phyloP scores from a whole-genome alignment of 208 protist species.

The Leishmania tarentolae region DNA sequence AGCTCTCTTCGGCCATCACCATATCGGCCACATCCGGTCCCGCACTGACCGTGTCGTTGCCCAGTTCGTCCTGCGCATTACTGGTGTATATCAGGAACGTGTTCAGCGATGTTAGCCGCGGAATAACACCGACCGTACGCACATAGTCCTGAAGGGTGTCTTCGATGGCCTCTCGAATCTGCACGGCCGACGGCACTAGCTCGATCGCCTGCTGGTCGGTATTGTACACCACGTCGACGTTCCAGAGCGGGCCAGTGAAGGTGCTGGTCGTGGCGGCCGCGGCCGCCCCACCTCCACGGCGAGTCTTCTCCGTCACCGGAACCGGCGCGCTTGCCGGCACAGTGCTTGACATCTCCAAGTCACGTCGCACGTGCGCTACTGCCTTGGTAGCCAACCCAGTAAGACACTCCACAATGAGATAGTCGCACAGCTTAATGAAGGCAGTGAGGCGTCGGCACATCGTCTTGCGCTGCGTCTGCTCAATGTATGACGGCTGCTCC shows the following conservation, averaged over 20 bases:
- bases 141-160: constrained; percentile 92
- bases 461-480: constrained; percentile 90
- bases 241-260: constrained; percentile 77
- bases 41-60: constrained; percentile 49
- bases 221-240: constrained; percentile 84
- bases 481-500: constrained; percentile 93
- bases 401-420: constrained; percentile 92
- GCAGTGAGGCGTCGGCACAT: constrained; percentile 91
- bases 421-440: constrained; percentile 96
- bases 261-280: constrained; percentile 2
- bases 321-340: background rate
- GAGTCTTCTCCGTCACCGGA: background rate
- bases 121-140: constrained; percentile 82
- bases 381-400: constrained; percentile 83
- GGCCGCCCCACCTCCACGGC: constrained; percentile 3
- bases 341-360: constrained; percentile 69
- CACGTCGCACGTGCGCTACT: constrained; percentile 69
- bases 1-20: constrained; percentile 88
- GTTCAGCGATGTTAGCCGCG: constrained; percentile 82
- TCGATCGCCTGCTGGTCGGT: constrained; percentile 65
- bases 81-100: constrained; percentile 92
- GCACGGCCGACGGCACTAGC: constrained; percentile 65
- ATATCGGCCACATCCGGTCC: constrained; percentile 92
- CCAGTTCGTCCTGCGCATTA: constrained; percentile 69
- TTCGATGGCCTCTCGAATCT: constrained; percentile 84